phyloP scores from a whole-genome alignment of 306 rosid species.

The Argentina anserina region DNA sequence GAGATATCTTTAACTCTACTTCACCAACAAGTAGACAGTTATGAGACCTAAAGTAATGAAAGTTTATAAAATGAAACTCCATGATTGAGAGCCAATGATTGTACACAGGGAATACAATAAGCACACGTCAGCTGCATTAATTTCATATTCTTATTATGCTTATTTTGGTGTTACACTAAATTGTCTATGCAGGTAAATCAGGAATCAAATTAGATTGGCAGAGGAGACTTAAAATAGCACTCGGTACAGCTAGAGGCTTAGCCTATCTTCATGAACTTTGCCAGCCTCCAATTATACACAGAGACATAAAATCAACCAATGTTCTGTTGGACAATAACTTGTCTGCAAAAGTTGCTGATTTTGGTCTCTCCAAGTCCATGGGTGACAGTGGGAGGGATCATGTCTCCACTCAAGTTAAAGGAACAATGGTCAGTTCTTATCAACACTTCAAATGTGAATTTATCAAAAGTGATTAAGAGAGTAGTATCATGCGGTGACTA shows the following conservation, averaged over 20 bases:
- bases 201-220: conserved; percentile 73
- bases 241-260: conserved; percentile 76
- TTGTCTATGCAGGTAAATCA: conserved; percentile 48
- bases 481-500: too few species aligned
- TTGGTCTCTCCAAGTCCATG: conserved; percentile 74
- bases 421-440: conserved; percentile 51
- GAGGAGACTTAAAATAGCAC: conserved; percentile 59
- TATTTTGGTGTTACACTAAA: neutral
- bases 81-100: neutral
- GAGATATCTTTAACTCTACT: neutral
- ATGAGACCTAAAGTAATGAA: too few species aligned
- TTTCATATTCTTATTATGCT: neutral
- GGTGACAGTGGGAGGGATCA: conserved; percentile 48
- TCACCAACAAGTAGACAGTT: neutral
- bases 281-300: conserved; percentile 72
- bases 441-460: neutral
- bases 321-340: conserved; percentile 60
- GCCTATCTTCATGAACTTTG: conserved; percentile 76
- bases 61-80: too few species aligned
- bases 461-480: too few species aligned
- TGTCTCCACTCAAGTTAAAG: conserved; percentile 74
- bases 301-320: conserved; percentile 78
- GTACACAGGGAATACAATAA: neutral
- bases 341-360: conserved; percentile 74
- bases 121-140: neutral